phyloP scores from a whole-genome alignment of 768 basidiomycete genomes.

The Leccinum longicurvipes region DNA sequence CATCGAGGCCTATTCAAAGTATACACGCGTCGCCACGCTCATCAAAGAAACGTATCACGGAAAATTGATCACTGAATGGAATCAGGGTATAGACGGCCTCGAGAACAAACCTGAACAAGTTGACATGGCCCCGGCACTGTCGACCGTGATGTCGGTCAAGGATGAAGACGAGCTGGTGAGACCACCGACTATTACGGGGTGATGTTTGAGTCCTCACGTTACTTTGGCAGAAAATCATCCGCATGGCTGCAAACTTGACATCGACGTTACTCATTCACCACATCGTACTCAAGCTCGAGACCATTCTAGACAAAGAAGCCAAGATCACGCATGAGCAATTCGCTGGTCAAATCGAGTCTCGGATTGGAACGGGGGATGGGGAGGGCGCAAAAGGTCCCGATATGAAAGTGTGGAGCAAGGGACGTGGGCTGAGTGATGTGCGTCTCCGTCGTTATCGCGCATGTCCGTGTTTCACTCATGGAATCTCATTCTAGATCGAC shows the following conservation, averaged over 20 bases:
- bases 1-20: slow-evolving; percentile 54
- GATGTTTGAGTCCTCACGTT: slow-evolving; percentile 8
- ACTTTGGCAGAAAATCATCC: slow-evolving; percentile 63
- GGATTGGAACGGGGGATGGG: slow-evolving; percentile 70
- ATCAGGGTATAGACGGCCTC: slow-evolving; percentile 52
- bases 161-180: slow-evolving; percentile 89
- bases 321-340: slow-evolving; percentile 88
- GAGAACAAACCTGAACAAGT: slow-evolving; percentile 65
- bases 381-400: slow-evolving; percentile 79
- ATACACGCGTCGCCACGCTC: slow-evolving; percentile 68
- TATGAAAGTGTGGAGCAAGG: slow-evolving; percentile 88
- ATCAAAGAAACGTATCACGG: slow-evolving; percentile 83
- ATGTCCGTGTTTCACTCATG: slow-evolving; percentile 4
- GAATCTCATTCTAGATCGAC: slow-evolving; percentile 58
- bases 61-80: slow-evolving; percentile 88
- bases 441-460: slow-evolving; percentile 27
- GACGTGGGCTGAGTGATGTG: slow-evolving; percentile 70
- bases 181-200: slow-evolving; percentile 3
- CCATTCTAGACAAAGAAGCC: slow-evolving; percentile 87
- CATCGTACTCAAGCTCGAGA: slow-evolving; percentile 83
- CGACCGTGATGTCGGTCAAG: slow-evolving; percentile 79
- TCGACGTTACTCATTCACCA: slow-evolving; percentile 84
- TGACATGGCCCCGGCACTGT: slow-evolving; percentile 76
- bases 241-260: slow-evolving; percentile 73
- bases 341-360: slow-evolving; percentile 79